These are phyloP conservation scores for Sporothrix schenckii DNA, from an alignment of 2,329 filamentous ascomycete species.

Conservation along the genomic window DNA sequence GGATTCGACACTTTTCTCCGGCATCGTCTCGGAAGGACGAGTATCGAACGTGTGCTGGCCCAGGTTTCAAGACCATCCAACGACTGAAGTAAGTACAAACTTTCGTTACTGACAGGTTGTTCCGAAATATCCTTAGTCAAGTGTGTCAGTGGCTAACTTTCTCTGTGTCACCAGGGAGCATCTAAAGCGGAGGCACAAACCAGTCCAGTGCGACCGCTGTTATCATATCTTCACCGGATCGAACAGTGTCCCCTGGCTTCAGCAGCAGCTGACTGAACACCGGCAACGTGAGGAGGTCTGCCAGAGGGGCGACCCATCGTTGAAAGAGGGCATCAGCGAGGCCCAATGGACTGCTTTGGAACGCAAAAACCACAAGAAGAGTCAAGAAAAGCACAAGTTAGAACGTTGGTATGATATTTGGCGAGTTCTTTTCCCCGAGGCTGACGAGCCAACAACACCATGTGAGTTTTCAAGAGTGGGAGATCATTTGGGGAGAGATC, in stretches of 20 bases:
- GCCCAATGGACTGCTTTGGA: slow-evolving; percentile 39
- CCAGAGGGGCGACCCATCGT: slow-evolving; percentile 35
- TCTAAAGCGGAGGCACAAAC: slow-evolving; percentile 39
- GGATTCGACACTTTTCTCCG: slow-evolving; percentile 36
- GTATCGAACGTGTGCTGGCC: slow-evolving; percentile 40
- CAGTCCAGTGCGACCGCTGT: slow-evolving; percentile 40
- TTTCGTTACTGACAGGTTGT: neutral
- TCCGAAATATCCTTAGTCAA: neutral
- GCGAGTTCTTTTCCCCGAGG: slow-evolving; percentile 38
- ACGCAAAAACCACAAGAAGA: slow-evolving; percentile 40
- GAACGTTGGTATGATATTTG: slow-evolving; percentile 42
- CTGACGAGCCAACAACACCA: slow-evolving; percentile 36
- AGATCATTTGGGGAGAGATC: too few species aligned
- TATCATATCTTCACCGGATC: slow-evolving; percentile 37
- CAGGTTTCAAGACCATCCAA: slow-evolving; percentile 40
- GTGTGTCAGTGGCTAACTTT: neutral
- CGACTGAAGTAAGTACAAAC: slow-evolving; percentile 38
- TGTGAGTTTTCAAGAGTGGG: slow-evolving; percentile 35
- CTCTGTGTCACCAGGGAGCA: slow-evolving; percentile 37
- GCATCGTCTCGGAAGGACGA: slow-evolving; percentile 34
- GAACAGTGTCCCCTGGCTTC: slow-evolving; percentile 33
- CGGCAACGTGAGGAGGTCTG: slow-evolving; percentile 36
- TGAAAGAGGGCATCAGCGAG: slow-evolving; percentile 39
- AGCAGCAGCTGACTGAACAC: slow-evolving; percentile 37
- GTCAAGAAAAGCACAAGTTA: slow-evolving; percentile 39